Conservation (phyloP, 371 early-diverging fungal genomes). For the Saksenaea oblongispora region DNA sequence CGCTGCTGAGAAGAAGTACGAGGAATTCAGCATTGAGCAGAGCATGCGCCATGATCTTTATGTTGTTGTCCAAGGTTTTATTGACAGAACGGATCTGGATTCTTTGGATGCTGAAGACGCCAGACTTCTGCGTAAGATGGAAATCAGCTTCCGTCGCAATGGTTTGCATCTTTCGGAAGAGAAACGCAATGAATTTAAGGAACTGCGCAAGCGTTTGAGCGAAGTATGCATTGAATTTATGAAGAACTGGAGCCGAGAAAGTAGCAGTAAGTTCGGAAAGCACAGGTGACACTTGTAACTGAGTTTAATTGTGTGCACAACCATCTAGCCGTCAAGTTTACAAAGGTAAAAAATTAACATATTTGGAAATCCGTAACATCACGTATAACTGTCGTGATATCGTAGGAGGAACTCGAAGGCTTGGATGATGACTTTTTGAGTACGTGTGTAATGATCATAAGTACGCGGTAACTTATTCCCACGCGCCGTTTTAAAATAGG, state of each 20-base stretch:
- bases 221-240: constrained; percentile 68
- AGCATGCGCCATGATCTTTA: constrained; percentile 81
- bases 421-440: constrained; percentile 75
- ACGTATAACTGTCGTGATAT: constrained; percentile 21
- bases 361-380: neutral
- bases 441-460: constrained; percentile 14
- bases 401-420: constrained; percentile 74
- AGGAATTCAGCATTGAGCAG: constrained; percentile 74
- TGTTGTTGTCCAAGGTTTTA: constrained; percentile 56
- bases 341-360: constrained; percentile 30
- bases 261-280: constrained; percentile 39
- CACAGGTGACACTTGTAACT: neutral
- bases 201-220: constrained; percentile 64
- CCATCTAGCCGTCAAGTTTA: constrained; percentile 40
- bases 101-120: constrained; percentile 62
- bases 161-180: constrained; percentile 70
- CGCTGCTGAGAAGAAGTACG: constrained; percentile 62
- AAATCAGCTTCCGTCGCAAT: constrained; percentile 65
- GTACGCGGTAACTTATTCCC: neutral
- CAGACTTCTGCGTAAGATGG: constrained; percentile 65
- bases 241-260: constrained; percentile 65
- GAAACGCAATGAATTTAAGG: constrained; percentile 61
- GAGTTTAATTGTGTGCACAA: neutral
- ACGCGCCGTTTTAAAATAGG: constrained; percentile 18
- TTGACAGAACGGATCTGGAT: constrained; percentile 52